Evolutionary conservation across 106 monocot genomes (phyloP), one percentile per base, ranked within the genome.

Genomic region (Allium sativum): DNA sequence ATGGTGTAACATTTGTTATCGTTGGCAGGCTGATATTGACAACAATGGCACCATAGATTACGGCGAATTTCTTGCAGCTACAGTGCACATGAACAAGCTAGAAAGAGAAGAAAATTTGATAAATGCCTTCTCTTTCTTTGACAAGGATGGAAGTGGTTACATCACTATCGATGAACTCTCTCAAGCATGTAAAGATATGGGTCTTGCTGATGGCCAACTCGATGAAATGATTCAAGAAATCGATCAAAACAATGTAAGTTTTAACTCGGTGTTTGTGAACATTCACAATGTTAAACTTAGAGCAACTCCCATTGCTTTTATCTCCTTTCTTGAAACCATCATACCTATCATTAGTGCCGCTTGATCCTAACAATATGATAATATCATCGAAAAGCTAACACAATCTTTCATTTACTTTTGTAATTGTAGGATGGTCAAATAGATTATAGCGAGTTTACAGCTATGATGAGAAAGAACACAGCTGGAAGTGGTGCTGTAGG

Each of bases 141-240:
- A 87, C 70, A 95, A 84, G 73, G 90, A 95, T 73, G 86, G 77
- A 48, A 95, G 86, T 51, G 94, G 90, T 52, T 87, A 85, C 52
- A 95, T 90, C 43, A 90, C 90, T 56, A 79, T 95, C 16, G 90
- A 90, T 67, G 90, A 95, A 72, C 81, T 95, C 17, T 76, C 86
- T 16, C 78, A 86, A 68, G 90, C 84, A 15, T 95, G 86, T 47
- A 70, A 57, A 67, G 77, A 94, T 21, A 83, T 86, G 53, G 81
- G 79, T 45, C 77, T 94, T 53, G 65, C 60, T 3, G 90, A 90
- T 73, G 76, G 78, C 52, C 81, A 77, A 56, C 86, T 95, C 21
- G 86, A 95, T 58, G 94, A 95, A 7, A 84, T 95, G 74, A 95
- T 95, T 56, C 86, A 79, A 71, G 94, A 90, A 56, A 72, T 86